phyloP scores from a whole-genome alignment of 2,329 filamentous ascomycete genomes.

The Colletotrichum karsti region DNA sequence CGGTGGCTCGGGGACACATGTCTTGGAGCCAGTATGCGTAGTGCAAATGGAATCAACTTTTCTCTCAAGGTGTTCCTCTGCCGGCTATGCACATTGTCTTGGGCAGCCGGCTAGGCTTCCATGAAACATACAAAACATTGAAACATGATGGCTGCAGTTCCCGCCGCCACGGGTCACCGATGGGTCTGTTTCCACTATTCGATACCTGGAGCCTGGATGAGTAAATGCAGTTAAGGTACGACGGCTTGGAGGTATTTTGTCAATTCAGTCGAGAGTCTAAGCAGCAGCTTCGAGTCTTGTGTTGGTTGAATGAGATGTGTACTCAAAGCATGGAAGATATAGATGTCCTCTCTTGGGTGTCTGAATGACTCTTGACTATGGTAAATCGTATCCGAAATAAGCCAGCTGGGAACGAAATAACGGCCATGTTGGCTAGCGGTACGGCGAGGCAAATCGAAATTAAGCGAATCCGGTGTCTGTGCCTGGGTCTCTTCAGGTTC shows the following conservation, averaged over 20 bases:
- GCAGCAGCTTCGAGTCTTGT: too few species aligned
- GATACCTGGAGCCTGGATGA: background rate
- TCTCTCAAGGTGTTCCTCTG: background rate
- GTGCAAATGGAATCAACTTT: background rate
- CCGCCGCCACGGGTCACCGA: constrained; percentile 15
- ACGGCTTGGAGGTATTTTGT: too few species aligned
- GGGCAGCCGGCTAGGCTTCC: background rate
- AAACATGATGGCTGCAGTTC: background rate
- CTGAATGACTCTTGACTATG: background rate
- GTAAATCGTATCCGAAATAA: background rate
- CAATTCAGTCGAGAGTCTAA: too few species aligned
- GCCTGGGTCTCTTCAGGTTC: background rate
- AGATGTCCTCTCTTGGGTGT: background rate
- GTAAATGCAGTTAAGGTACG: too few species aligned
- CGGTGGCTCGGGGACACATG: background rate
- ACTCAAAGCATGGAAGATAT: too few species aligned
- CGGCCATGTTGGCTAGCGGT: background rate
- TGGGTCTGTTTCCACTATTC: constrained; percentile 18
- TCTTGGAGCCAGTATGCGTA: too few species aligned
- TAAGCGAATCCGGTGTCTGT: background rate
- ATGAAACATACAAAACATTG: background rate
- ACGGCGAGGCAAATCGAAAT: background rate
- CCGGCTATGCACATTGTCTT: background rate
- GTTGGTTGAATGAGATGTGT: too few species aligned
- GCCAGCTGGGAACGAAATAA: background rate